Evolutionary conservation across 129 eudicot genomes (phyloP), one percentile per base, ranked within the genome.

Genomic region (Pseudognaphalium luteoalbum): DNA sequence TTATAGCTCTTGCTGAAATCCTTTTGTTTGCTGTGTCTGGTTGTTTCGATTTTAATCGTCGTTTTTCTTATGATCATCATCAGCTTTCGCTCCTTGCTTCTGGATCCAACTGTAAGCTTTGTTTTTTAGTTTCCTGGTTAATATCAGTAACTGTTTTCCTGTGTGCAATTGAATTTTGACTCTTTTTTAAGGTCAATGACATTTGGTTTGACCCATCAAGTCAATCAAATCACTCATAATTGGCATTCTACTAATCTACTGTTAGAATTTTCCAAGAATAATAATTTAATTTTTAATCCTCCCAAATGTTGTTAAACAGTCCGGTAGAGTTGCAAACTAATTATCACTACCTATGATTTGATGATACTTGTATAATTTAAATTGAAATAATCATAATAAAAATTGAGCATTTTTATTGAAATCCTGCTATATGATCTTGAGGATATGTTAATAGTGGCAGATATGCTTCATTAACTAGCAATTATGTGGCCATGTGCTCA

Each of bases 31-130:
- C 92, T 25, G 81, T 85, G 7, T 80, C 86, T 25, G 85, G 87
- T 41, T 92, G 93, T 69, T 92, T 87, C 47, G 85, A 81, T 0
- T 72, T 32, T 2, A 17, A 39, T 35, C 83, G 66, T 28, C 44
- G 72, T 25, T 5, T 29, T 35, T 17, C 47, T n/a, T 84, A 37
- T 67, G 76, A 75, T 16, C 81, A 68, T 72, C 28, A 20, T 29
- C 85, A 92, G 74, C 80, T 87, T 21, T 74, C 41, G 82, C 81
- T 79, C 2, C 92, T 92, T 57, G 87, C 92, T 15, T 35, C 73
- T 9, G 91, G 76, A 83, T 77, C 97, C 71, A 83, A 78, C 54
- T 89, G 96, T 92, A 87, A 74, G 80, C 69, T 25, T 14, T 22
- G 54, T 16, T 64, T 54, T 16, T 64, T 25, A 25, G 0, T 32